Percentiles rank a stretch among this genome's conserved stretches.
Conservation (phyloP, 1,284 basidiomycete genomes). For the Boletus sp. region DNA sequence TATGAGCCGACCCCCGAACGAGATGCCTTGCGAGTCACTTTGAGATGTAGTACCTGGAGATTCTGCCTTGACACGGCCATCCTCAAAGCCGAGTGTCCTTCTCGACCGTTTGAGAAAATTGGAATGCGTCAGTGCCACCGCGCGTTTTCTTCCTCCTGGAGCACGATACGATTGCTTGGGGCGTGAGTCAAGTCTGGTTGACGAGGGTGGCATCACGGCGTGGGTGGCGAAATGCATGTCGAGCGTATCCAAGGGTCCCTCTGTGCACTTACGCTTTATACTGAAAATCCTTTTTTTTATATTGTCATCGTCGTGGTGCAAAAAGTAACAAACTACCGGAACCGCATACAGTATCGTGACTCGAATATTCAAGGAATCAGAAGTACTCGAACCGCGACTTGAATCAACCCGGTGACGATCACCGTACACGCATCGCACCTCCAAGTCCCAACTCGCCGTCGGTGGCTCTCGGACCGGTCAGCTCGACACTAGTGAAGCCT, state of each 20-base stretch:
- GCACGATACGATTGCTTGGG: constrained; percentile 58
- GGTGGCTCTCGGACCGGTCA: too few relatives aligned
- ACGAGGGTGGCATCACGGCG: constrained; percentile 4
- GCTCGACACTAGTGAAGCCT: too few relatives aligned
- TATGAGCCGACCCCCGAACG: background rate
- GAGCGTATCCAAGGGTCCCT: constrained; percentile 77
- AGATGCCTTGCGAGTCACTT: background rate
- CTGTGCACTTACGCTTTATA: constrained; percentile 79
- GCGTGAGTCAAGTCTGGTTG: constrained; percentile 23
- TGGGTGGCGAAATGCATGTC: constrained; percentile 46
- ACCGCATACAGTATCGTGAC: too few relatives aligned
- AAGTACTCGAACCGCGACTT: too few relatives aligned
- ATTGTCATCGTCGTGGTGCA: too few relatives aligned
- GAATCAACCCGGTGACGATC: too few relatives aligned
- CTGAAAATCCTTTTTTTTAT: too few relatives aligned
- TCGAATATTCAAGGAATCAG: too few relatives aligned
- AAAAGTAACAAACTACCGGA: too few relatives aligned
- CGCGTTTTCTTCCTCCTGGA: constrained; percentile 63
- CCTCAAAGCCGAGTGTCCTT: constrained; percentile 64
- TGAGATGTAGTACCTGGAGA: constrained; percentile 59
- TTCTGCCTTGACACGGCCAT: constrained; percentile 56
- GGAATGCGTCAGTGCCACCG: constrained; percentile 65
- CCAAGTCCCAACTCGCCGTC: too few relatives aligned
- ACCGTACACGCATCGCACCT: too few relatives aligned
- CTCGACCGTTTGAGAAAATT: constrained; percentile 80